phyloP scores from a whole-genome alignment of 2,329 filamentous ascomycete genomes.

The Knoxdaviesia proteae region DNA sequence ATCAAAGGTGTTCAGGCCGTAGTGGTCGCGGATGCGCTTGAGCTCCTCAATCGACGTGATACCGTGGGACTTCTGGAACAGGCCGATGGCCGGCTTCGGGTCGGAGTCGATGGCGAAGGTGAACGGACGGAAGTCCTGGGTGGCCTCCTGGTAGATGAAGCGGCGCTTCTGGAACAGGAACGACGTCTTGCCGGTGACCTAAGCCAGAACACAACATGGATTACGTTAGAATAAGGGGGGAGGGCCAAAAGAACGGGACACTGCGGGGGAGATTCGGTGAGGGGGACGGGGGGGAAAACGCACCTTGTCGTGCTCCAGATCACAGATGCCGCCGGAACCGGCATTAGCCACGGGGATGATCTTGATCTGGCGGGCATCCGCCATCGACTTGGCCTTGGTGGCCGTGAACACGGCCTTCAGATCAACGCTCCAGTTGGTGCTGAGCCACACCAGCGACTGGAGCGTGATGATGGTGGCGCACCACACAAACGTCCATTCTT shows the following conservation, averaged over 20 bases:
- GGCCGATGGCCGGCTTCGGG: constrained; percentile 57
- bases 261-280: background rate
- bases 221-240: background rate
- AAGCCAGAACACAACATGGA: background rate
- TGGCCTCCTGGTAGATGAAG: constrained; percentile 61
- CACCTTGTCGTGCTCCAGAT: constrained; percentile 54
- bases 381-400: constrained; percentile 44
- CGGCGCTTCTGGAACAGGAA: constrained; percentile 97
- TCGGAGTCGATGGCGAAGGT: constrained; percentile 68
- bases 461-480: constrained; percentile 68
- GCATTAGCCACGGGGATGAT: constrained; percentile 80
- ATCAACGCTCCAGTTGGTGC: constrained; percentile 93
- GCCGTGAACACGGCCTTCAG: constrained; percentile 67
- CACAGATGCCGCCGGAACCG: constrained; percentile 72
- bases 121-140: constrained; percentile 60
- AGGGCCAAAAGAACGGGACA: background rate
- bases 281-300: constrained; percentile 5
- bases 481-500: constrained; percentile 97
- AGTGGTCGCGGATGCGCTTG: constrained; percentile 67
- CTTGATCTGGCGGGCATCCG: constrained; percentile 72
- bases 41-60: constrained; percentile 57
- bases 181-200: constrained; percentile 56
- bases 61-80: constrained; percentile 65
- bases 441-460: constrained; percentile 81
- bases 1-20: constrained; percentile 90